phyloP scores from a whole-genome alignment of 768 basidiomycete genomes.

The Thelephora ganbajun region DNA sequence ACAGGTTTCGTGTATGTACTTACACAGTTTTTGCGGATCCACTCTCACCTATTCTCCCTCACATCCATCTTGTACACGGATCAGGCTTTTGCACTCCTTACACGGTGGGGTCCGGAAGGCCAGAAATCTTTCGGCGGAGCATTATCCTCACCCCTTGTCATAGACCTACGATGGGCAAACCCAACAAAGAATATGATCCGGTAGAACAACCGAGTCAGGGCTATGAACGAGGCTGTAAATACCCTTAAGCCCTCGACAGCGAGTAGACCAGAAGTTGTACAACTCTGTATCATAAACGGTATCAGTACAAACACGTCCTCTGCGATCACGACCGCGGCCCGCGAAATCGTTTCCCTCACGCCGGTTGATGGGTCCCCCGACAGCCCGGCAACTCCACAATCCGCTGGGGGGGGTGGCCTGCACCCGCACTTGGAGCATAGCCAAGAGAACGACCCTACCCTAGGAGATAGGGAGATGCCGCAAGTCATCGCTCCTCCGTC shows the following conservation, averaged over 20 bases:
- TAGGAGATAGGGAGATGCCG: slow-evolving; percentile 18
- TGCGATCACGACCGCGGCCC: slow-evolving; percentile 60
- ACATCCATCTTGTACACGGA: slow-evolving; percentile 84
- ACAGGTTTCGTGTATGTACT: slow-evolving; percentile 72
- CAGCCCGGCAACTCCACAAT: slow-evolving; percentile 47
- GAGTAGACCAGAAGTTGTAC: slow-evolving; percentile 24
- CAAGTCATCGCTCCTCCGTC: slow-evolving; percentile 21
- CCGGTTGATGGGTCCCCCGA: slow-evolving; percentile 25
- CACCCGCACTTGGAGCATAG: slow-evolving; percentile 57
- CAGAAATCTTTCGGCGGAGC: slow-evolving; percentile 31
- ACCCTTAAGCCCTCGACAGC: slow-evolving; percentile 46
- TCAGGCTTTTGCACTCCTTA: slow-evolving; percentile 76
- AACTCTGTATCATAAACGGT: slow-evolving; percentile 69
- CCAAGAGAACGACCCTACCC: slow-evolving; percentile 31
- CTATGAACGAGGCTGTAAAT: slow-evolving; percentile 65
- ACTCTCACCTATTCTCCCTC: slow-evolving; percentile 13
- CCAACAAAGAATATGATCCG: slow-evolving; percentile 75
- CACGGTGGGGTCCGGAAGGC: slow-evolving; percentile 81
- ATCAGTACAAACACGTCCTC: slow-evolving; percentile 58
- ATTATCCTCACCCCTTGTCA: slow-evolving; percentile 8
- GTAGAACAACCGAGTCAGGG: slow-evolving; percentile 50
- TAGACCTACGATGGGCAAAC: slow-evolving; percentile 80
- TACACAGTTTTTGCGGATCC: slow-evolving; percentile 6
- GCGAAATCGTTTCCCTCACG: slow-evolving; percentile 44
- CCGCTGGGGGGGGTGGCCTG: slow-evolving; percentile 46